Evolutionary conservation across 208 protist genomes (phyloP), one percentile per base, ranked within the genome.

Genomic region (Crithidia sp.): DNA sequence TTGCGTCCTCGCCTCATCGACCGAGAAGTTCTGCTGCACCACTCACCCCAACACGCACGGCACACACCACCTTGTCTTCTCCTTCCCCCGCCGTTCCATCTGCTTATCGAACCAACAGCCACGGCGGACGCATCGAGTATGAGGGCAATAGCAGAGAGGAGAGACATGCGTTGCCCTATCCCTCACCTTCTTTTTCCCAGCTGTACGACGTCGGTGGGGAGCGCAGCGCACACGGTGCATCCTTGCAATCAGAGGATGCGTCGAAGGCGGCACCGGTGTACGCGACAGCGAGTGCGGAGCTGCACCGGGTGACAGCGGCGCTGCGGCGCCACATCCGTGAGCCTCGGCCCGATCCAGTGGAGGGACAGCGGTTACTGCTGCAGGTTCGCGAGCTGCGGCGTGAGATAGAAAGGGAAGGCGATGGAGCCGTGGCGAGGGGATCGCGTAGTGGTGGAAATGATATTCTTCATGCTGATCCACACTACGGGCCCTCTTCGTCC

Each of bases 321-420:
- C 85, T 89, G 50, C 72, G 60, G 8, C 58, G 73, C 2, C 81
- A 86, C 61, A 67, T 84, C 0, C 67, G 76, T 4, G 53, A 57
- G 7, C 60, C 55, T 5, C 60, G 69, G 63, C 69, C 74, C 13
- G 73, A 82, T 54, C 62, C 76, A 5, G 9, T 36, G 17, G 79
- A 82, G 64, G 76, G 81, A 17, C 76, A 67, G 47, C 60, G 74
- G 49, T 78, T 89, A 43, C 79, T 82, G 50, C 52, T 61, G 37
- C 75, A 79, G 54, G 79, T 86, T 67, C 81, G 78, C 2, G 50
- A 43, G 19, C 61, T 89, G 72, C 74, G 81, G 53, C 41, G 71
- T 49, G 71, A 53, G 67, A 71, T 63, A 10, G 66, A 61, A 61
- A 53, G 56, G 45, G 45, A 2, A 49, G 12, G 45, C 45, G 45